Percentiles rank a stretch among this genome's conserved stretches.
Conservation (phyloP, 805 yeast species). For the Ogataea salicorniae region DNA sequence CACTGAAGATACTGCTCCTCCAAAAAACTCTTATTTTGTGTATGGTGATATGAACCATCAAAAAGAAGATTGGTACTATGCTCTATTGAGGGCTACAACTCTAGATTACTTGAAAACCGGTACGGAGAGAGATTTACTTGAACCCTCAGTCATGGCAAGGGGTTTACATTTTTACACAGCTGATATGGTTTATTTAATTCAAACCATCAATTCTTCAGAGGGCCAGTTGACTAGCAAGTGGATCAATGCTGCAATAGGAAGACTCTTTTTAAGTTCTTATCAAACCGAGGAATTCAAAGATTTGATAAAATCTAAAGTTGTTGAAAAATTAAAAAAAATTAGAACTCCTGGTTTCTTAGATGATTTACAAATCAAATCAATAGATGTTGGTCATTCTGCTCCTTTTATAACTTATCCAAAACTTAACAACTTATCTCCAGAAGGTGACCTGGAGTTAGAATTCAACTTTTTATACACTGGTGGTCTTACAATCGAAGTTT, state of each 20-base stretch:
- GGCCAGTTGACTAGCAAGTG: slow-evolving; percentile 81
- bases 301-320: slow-evolving; percentile 52
- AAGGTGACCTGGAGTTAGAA: slow-evolving; percentile 65
- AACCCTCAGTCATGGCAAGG: slow-evolving; percentile 63
- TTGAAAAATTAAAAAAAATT: slow-evolving; percentile 69
- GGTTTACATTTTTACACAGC: slow-evolving; percentile 67
- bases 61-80: slow-evolving; percentile 93
- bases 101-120: slow-evolving; percentile 23
- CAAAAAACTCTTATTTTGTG: slow-evolving; percentile 46
- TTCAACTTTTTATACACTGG: slow-evolving; percentile 69
- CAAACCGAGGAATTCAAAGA: slow-evolving; percentile 62
- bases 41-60: slow-evolving; percentile 74
- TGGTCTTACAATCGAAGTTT: slow-evolving; percentile 64
- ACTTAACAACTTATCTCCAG: slow-evolving; percentile 65
- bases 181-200: slow-evolving; percentile 70
- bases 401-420: slow-evolving; percentile 76
- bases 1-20: slow-evolving; percentile 27
- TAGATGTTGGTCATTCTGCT: slow-evolving; percentile 73
- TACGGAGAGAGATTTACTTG: slow-evolving; percentile 31
- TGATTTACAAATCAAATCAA: slow-evolving; percentile 66
- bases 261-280: slow-evolving; percentile 73
- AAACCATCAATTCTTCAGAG: slow-evolving; percentile 73
- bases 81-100: slow-evolving; percentile 72
- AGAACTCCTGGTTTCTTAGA: slow-evolving; percentile 86
- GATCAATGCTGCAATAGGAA: slow-evolving; percentile 84